These are phyloP conservation scores for Ganoderma resinaceum DNA, from an alignment of 1,284 basidiomycete species.

Conservation along the genomic window DNA sequence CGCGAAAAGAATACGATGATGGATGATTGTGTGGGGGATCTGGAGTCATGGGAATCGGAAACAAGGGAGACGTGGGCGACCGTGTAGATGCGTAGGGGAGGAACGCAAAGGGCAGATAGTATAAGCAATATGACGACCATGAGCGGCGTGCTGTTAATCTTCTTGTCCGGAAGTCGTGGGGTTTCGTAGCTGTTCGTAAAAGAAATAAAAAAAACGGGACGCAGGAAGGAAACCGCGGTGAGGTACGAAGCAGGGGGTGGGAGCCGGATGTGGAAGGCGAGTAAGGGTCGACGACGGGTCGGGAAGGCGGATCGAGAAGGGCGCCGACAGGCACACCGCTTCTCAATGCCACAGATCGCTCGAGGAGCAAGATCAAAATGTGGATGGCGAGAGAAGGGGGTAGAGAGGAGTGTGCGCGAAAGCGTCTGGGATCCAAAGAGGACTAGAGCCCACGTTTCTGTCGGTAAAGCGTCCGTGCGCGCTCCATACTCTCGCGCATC, in stretches of 20 bases:
- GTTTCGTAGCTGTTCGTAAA: slow-evolving; percentile 29
- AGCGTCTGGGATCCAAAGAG: background rate
- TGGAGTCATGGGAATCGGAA: background rate
- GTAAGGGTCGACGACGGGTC: background rate
- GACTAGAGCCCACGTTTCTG: slow-evolving; percentile 27
- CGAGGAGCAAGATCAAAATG: background rate
- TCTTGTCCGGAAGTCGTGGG: slow-evolving; percentile 5
- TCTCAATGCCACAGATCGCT: background rate
- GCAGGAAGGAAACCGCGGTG: background rate
- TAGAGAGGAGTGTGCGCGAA: slow-evolving; percentile 1
- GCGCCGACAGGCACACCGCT: background rate
- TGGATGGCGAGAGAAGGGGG: background rate
- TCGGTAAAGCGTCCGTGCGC: slow-evolving; percentile 55
- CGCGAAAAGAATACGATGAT: slow-evolving; percentile 16
- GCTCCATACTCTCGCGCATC: slow-evolving; percentile 68
- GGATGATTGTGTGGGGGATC: background rate
- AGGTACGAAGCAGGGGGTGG: background rate
- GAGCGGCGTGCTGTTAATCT: slow-evolving; percentile 6
- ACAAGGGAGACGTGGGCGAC: background rate
- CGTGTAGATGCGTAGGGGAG: slow-evolving; percentile 4
- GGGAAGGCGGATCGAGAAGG: slow-evolving; percentile 3
- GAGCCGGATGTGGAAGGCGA: background rate
- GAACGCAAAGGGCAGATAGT: slow-evolving; percentile 26
- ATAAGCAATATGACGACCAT: slow-evolving; percentile 27
- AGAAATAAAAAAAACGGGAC: slow-evolving; percentile 10